phyloP scores from a whole-genome alignment of 208 protist species.

The Wallacemonas sp. region DNA sequence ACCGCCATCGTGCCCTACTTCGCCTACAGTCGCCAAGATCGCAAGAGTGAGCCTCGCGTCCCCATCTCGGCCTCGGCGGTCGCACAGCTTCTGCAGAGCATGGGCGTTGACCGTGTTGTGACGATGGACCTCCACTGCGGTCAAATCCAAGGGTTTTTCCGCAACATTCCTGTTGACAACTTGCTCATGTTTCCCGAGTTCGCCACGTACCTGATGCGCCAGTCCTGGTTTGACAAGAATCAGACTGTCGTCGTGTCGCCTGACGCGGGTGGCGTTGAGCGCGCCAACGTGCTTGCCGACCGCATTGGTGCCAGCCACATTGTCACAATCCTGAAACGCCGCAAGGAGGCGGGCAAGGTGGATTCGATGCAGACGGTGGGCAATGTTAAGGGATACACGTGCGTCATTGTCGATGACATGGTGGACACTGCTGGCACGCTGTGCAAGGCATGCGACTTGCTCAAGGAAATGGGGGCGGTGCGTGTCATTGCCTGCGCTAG shows the following conservation, averaged over 20 bases:
- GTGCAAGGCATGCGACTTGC: constrained; percentile 85
- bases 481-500: constrained; percentile 93
- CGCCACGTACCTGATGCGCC: constrained; percentile 76
- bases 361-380: constrained; percentile 95
- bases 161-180: constrained; percentile 95
- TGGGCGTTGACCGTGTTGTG: constrained; percentile 94
- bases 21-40: constrained; percentile 95
- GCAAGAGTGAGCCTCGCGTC: constrained; percentile 94
- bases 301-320: constrained; percentile 86
- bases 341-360: constrained; percentile 92
- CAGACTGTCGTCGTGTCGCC: constrained; percentile 93
- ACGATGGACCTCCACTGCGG: constrained; percentile 94
- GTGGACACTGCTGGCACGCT: constrained; percentile 96
- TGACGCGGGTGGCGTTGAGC: constrained; percentile 96
- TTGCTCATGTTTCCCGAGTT: constrained; percentile 91
- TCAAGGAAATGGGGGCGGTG: constrained; percentile 90
- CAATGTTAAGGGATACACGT: constrained; percentile 93
- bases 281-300: constrained; percentile 90
- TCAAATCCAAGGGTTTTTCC: constrained; percentile 96
- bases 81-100: constrained; percentile 92
- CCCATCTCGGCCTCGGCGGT: constrained; percentile 96
- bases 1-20: constrained; percentile 97
- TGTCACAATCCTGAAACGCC: constrained; percentile 90
- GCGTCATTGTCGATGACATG: constrained; percentile 97
- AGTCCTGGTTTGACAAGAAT: constrained; percentile 80